A percentile compares a stretch with the other conserved stretches of the same genome.
Evolutionary conservation across 441 rosid genomes (phyloP).

Genomic region (Adansonia madagascariensis): DNA sequence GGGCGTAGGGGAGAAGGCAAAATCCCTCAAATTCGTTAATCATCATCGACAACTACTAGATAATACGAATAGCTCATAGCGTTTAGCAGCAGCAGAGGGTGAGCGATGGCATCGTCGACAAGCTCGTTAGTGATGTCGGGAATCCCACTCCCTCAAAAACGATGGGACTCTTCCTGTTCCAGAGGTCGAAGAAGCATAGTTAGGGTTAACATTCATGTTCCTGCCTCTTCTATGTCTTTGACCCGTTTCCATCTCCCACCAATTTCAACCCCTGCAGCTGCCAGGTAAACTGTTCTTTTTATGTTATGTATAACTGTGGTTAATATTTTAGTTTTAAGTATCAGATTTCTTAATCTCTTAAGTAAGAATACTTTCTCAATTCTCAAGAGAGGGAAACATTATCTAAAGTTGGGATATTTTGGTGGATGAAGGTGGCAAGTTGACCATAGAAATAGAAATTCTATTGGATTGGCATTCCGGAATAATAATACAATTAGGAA

Average conservation of each 20-base stretch:
- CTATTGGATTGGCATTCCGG: slow-evolving; percentile 33
- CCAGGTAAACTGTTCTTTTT: slow-evolving; percentile 34
- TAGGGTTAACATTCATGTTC: slow-evolving; percentile 37
- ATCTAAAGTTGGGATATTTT: slow-evolving; percentile 12
- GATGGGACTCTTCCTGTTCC: slow-evolving; percentile 30
- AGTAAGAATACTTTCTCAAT: background rate
- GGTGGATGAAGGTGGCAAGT: slow-evolving; percentile 51
- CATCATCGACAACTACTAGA: background rate
- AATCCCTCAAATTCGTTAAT: background rate
- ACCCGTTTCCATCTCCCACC: slow-evolving; percentile 33
- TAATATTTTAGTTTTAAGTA: slow-evolving; percentile 6
- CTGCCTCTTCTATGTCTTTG: slow-evolving; percentile 25
- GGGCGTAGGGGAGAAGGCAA: background rate
- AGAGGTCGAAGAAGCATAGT: slow-evolving; percentile 24
- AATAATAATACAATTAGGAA: background rate
- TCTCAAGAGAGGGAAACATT: slow-evolving; percentile 2
- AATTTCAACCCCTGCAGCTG: slow-evolving; percentile 10
- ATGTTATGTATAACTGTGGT: background rate
- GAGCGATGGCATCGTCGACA: slow-evolving; percentile 48
- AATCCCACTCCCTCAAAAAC: slow-evolving; percentile 36
- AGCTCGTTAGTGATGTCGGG: slow-evolving; percentile 45
- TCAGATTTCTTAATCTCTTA: background rate
- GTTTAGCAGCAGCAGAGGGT: slow-evolving; percentile 14
- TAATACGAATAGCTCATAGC: background rate
- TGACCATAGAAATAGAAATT: slow-evolving; percentile 31